Evolutionary conservation across 1,284 basidiomycete genomes (phyloP).

Genomic region (Ganoderma lucidum): DNA sequence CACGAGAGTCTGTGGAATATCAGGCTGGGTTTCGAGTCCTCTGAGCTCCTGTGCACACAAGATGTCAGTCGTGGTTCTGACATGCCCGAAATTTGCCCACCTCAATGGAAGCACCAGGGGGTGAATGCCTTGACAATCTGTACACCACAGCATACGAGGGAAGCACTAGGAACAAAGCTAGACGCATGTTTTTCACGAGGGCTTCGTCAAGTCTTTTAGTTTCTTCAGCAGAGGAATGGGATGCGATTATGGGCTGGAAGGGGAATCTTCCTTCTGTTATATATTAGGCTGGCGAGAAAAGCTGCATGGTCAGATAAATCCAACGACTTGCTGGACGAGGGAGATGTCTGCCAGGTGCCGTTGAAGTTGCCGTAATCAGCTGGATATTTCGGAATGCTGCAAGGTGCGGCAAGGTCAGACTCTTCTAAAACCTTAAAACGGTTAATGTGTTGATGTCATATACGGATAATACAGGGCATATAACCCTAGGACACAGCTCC

Average conservation of each 20-base stretch:
- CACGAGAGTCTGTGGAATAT: neutral
- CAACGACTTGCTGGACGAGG: neutral
- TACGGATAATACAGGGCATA: neutral
- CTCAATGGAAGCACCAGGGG: neutral
- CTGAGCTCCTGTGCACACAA: neutral
- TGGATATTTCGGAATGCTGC: neutral
- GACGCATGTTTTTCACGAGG: neutral
- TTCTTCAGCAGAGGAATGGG: neutral
- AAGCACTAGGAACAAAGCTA: neutral
- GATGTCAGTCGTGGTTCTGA: neutral
- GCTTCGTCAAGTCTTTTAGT: neutral
- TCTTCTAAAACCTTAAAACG: neutral
- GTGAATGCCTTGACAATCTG: neutral
- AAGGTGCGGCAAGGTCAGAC: no score
- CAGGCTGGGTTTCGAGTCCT: neutral
- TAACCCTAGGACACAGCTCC: neutral
- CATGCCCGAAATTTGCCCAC: neutral
- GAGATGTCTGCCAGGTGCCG: neutral
- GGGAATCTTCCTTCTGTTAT: neutral
- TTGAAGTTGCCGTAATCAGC: neutral
- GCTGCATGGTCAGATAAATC: neutral
- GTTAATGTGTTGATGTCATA: neutral
- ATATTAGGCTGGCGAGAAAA: neutral
- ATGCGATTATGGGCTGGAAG: neutral
- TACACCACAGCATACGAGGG: neutral